Conservation (phyloP, 805 yeast species). For the Brettanomyces sp. region DNA sequence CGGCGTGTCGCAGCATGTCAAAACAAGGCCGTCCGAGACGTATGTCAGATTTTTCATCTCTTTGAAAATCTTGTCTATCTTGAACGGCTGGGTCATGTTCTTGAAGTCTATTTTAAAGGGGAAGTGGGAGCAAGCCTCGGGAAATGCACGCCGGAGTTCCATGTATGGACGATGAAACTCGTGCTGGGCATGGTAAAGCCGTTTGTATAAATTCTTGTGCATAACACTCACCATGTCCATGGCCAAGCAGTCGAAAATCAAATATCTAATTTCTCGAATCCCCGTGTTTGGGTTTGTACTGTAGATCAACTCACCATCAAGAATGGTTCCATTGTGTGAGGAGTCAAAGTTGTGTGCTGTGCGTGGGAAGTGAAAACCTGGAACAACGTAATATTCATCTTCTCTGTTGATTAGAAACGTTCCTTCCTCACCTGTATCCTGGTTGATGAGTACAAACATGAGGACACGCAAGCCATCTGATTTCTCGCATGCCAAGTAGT, state of each 20-base stretch:
- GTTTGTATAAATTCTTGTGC: constrained; percentile 62
- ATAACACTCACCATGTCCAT: constrained; percentile 67
- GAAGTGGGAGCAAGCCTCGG: constrained; percentile 64
- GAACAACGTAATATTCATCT: constrained; percentile 75
- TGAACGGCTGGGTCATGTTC: constrained; percentile 77
- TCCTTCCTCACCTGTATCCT: constrained; percentile 74
- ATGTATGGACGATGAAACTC: constrained; percentile 76
- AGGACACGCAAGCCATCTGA: constrained; percentile 88
- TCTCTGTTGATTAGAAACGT: constrained; percentile 84
- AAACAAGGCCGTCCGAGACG: constrained; percentile 87
- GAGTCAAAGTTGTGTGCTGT: constrained; percentile 35
- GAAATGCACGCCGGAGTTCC: constrained; percentile 55
- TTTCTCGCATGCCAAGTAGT: constrained; percentile 92
- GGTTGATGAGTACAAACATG: constrained; percentile 49
- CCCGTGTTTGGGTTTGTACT: constrained; percentile 48
- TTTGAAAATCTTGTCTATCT: constrained; percentile 64
- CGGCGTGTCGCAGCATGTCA: constrained; percentile 84
- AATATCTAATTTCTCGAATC: constrained; percentile 60
- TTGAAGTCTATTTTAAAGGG: constrained; percentile 85
- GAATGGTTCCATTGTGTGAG: constrained; percentile 77
- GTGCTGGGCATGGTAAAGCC: constrained; percentile 81
- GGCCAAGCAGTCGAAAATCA: constrained; percentile 87
- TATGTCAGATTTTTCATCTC: constrained; percentile 70
- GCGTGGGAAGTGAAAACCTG: constrained; percentile 76
- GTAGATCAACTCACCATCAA: constrained; percentile 90